Percentiles rank a stretch among this genome's conserved stretches.
These are phyloP conservation scores for Panicum hallii DNA, from an alignment of 202 grass and related monocot species.

Conservation along the genomic window DNA sequence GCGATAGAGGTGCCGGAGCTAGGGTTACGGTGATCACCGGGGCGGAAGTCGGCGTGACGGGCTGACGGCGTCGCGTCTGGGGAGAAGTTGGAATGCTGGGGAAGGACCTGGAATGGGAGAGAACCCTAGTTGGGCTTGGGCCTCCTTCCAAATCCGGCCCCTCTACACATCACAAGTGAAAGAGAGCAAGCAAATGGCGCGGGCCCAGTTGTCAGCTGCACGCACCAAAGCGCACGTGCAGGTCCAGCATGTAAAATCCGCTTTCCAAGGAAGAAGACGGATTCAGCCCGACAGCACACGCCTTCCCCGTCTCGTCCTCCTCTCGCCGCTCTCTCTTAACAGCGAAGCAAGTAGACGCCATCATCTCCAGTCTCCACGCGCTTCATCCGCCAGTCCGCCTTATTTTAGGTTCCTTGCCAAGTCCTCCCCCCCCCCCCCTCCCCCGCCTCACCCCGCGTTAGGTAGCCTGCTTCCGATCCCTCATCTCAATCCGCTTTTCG, in stretches of 20 bases:
- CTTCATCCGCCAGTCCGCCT: slow-evolving; percentile 24
- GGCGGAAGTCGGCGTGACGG: neutral
- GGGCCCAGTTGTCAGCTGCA: slow-evolving; percentile 13
- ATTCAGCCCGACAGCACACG: rapidly evolving
- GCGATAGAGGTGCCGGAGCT: neutral
- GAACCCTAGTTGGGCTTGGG: slow-evolving; percentile 48
- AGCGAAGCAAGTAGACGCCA: slow-evolving; percentile 28
- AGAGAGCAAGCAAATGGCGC: neutral
- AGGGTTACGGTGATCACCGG: slow-evolving; percentile 8
- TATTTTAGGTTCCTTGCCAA: slow-evolving; percentile 35
- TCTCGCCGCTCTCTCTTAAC: slow-evolving; percentile 35
- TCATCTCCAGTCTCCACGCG: slow-evolving; percentile 41
- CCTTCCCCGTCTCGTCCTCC: neutral
- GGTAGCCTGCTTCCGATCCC: neutral
- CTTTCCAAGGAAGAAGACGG: neutral
- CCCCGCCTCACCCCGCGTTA: neutral
- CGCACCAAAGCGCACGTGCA: neutral
- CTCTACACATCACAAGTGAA: neutral
- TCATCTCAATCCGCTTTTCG: neutral
- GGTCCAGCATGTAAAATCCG: neutral
- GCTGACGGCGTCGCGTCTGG: neutral
- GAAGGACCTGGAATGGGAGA: neutral
- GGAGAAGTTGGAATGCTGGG: neutral
- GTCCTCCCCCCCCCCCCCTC: no score
- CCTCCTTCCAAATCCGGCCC: neutral